Conservation (phyloP, 1,284 basidiomycete species). For the Termitomyces sp. region DNA sequence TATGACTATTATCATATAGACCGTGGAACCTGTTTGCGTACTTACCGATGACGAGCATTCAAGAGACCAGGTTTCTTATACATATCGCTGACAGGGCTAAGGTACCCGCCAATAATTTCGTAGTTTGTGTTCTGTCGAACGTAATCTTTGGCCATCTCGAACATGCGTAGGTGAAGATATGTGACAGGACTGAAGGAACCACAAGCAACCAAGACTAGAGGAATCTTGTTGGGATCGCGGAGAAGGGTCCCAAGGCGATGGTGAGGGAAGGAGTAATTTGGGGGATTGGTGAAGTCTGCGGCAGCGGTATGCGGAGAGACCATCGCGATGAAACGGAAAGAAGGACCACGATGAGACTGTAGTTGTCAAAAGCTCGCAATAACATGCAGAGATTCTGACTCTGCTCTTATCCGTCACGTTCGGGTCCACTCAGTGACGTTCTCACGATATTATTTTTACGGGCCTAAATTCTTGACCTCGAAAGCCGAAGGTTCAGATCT, state of each 20-base stretch:
- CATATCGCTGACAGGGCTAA: conserved; percentile 90
- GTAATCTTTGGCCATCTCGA: conserved; percentile 97
- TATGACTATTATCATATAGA: conserved; percentile 2
- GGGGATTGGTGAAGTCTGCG: conserved; percentile 47
- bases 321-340: conserved; percentile 20
- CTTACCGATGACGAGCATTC: conserved; percentile 75
- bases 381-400: neutral
- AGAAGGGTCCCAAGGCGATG: conserved; percentile 56
- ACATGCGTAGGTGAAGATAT: conserved; percentile 88
- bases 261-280: conserved; percentile 60
- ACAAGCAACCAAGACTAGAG: conserved; percentile 74
- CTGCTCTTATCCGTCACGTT: neutral
- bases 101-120: conserved; percentile 91
- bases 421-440: conserved; percentile 7
- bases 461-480: conserved; percentile 1
- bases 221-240: conserved; percentile 60
- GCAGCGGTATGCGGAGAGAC: conserved; percentile 26
- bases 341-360: conserved; percentile 9
- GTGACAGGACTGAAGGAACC: conserved; percentile 82
- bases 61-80: conserved; percentile 90
- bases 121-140: conserved; percentile 89
- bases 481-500: neutral
- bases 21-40: conserved; percentile 6
- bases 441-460: conserved; percentile 11
- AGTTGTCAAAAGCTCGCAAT: neutral